A percentile compares a stretch with the other conserved stretches of the same genome.
phyloP scores from a whole-genome alignment of 306 rosid genomes.

The Crotalaria pallida region DNA sequence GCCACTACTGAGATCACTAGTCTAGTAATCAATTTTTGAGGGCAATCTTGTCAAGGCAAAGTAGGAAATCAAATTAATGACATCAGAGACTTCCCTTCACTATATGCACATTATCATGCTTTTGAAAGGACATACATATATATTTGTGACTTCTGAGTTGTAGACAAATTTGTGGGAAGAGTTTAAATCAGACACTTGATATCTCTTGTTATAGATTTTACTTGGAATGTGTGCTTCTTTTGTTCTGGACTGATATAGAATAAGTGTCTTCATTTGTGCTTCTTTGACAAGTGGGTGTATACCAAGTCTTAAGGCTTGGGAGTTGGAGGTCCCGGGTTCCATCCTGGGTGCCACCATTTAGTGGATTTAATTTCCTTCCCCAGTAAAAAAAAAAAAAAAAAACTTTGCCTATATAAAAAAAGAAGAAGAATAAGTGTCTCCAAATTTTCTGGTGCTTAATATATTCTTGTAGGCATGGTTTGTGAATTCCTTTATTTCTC shows the following conservation, averaged over 20 bases:
- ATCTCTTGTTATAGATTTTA: background rate
- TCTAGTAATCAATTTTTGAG: background rate
- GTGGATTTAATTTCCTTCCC: too few relatives aligned
- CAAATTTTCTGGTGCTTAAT: constrained; percentile 7
- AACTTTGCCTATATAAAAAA: too few relatives aligned
- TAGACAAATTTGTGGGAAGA: background rate
- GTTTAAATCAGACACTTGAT: background rate
- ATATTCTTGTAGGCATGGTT: background rate
- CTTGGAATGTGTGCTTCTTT: background rate
- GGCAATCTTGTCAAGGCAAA: background rate
- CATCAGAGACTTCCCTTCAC: background rate
- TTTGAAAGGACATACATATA: constrained; percentile 13
- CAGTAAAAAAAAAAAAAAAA: too few relatives aligned
- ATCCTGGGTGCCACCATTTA: too few relatives aligned
- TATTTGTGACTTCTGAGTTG: background rate
- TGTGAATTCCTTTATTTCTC: constrained; percentile 18
- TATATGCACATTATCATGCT: background rate
- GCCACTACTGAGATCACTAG: background rate
- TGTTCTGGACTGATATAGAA: background rate
- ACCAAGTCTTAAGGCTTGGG: too few relatives aligned
- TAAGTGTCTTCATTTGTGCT: background rate
- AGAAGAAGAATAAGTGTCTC: background rate
- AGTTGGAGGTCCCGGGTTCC: too few relatives aligned
- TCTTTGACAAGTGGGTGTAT: too few relatives aligned
- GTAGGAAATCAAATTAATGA: background rate